Conservation (phyloP, 495 filamentous ascomycete genomes). For the Xylaria longipes region DNA sequence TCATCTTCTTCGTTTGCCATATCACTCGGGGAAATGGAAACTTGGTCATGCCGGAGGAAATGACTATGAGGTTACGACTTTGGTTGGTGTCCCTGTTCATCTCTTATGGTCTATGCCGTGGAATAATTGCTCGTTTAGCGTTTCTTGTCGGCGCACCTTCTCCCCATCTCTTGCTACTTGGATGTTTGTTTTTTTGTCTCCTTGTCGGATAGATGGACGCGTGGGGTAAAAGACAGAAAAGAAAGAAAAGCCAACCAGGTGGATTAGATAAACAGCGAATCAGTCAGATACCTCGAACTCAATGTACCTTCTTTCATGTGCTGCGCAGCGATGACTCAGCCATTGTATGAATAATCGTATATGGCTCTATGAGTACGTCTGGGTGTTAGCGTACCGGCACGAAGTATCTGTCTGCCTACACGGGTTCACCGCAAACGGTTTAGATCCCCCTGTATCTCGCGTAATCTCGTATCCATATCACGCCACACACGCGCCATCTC, state of each 20-base stretch:
- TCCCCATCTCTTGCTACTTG: background rate
- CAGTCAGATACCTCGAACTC: background rate
- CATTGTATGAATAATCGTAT: background rate
- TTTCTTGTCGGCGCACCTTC: background rate
- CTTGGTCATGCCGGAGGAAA: background rate
- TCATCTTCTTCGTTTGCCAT: background rate
- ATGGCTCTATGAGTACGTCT: no score
- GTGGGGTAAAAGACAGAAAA: no score
- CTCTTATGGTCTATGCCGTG: background rate
- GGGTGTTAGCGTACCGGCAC: no score
- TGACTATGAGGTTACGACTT: background rate
- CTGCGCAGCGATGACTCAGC: background rate
- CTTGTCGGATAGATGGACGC: slow-evolving; percentile 18
- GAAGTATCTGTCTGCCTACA: background rate
- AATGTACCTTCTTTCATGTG: background rate
- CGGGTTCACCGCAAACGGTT: slow-evolving; percentile 50
- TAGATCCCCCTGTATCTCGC: slow-evolving; percentile 64
- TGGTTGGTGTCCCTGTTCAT: no score
- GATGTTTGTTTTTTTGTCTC: slow-evolving; percentile 10
- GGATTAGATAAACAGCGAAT: slow-evolving; percentile 20
- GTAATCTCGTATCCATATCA: slow-evolving; percentile 58
- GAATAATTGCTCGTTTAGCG: background rate
- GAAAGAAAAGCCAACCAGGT: slow-evolving; percentile 24
- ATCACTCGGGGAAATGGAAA: background rate
- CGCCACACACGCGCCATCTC: slow-evolving; percentile 69